Conservation (phyloP, 257 asterid species). For the Ophiorrhiza pumila region DNA sequence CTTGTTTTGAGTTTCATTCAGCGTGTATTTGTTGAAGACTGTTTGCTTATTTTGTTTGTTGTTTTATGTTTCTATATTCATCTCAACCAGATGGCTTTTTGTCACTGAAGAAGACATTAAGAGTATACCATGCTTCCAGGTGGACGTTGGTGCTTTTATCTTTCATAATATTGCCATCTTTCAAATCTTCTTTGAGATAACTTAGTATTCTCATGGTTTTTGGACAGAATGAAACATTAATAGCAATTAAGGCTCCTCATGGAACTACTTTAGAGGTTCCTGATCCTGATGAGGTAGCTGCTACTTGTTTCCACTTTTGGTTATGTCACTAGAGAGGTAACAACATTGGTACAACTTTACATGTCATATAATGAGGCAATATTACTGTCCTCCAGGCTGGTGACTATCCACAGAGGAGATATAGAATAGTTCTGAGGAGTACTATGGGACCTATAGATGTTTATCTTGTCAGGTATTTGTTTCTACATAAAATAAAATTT, state of each 20-base stretch:
- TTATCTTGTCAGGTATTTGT: conserved; percentile 76
- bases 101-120: conserved; percentile 89
- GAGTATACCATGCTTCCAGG: conserved; percentile 86
- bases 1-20: conserved; percentile 3
- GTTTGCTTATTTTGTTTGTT: conserved; percentile 2
- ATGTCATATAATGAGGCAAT: background rate
- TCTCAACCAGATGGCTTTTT: conserved; percentile 67
- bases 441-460: conserved; percentile 89
- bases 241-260: conserved; percentile 95
- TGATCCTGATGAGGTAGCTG: conserved; percentile 82
- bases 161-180: conserved; percentile 6
- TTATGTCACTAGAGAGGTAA: background rate
- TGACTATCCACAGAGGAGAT: conserved; percentile 91
- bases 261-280: conserved; percentile 96
- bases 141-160: conserved; percentile 17
- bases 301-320: conserved; percentile 6
- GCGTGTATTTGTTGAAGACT: background rate
- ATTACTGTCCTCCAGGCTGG: conserved; percentile 50
- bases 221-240: conserved; percentile 81
- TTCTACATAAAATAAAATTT: background rate
- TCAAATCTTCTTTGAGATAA: background rate
- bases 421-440: conserved; percentile 76
- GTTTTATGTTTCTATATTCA: conserved; percentile 15
- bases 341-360: background rate
- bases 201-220: background rate